phyloP scores from a whole-genome alignment of 768 basidiomycete genomes.

The Tephrocybe rancida region DNA sequence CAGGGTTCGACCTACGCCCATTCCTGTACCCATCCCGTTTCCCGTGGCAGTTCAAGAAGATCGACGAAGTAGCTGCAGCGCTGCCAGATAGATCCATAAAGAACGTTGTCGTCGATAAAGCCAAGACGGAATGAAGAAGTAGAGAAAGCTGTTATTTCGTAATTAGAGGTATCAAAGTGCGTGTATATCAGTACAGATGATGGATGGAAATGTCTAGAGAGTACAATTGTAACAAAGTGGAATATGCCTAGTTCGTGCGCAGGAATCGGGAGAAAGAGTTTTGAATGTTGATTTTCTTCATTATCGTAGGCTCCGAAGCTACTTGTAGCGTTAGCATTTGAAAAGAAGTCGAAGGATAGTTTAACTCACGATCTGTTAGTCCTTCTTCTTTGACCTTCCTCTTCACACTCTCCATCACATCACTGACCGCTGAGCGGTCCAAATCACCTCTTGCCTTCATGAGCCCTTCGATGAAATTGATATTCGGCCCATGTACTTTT shows the following conservation, averaged over 20 bases:
- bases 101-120: conserved; percentile 34
- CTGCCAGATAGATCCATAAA: conserved; percentile 70
- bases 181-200: conserved; percentile 22
- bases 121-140: conserved; percentile 46
- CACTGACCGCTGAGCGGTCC: conserved; percentile 83
- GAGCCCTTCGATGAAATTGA: conserved; percentile 87
- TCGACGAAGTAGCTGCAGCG: conserved; percentile 80
- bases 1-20: conserved; percentile 93
- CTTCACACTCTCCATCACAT: conserved; percentile 93
- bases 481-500: conserved; percentile 89
- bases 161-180: conserved; percentile 17
- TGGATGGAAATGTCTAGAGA: conserved; percentile 5
- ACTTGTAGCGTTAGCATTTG: neutral
- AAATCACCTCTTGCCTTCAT: conserved; percentile 91
- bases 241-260: conserved; percentile 39
- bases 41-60: conserved; percentile 96
- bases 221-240: conserved; percentile 5
- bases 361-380: conserved; percentile 73
- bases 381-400: conserved; percentile 92
- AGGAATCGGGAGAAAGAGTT: conserved; percentile 77
- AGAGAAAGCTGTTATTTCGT: conserved; percentile 16
- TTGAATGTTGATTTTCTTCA: conserved; percentile 87
- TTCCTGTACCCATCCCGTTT: conserved; percentile 96
- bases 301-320: conserved; percentile 86
- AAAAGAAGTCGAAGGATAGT: neutral